Evolutionary conservation across 2,329 filamentous ascomycete species (phyloP), one percentile per base, ranked within the genome.

Genomic region (Phaeoacremonium minimum): DNA sequence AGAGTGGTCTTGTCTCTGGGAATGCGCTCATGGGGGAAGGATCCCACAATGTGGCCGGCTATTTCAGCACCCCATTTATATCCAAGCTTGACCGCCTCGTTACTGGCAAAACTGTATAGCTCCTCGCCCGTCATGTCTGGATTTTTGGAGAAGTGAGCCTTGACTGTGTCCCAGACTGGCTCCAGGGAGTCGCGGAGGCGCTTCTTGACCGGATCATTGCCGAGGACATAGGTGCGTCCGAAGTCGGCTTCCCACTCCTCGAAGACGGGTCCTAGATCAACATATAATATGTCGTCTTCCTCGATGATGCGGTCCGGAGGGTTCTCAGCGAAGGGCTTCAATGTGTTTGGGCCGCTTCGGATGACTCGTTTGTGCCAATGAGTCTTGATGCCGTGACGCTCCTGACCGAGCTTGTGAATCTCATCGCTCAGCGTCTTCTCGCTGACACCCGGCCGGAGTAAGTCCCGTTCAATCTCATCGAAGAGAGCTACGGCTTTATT

Each of bases 301-400:
- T 66, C 44, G 32, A 75, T 64, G 19, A 63, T 49, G 4, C 70
- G 66, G 42, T 73, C 67, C 0, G 69, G 66, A 1, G 69, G 68
- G 45, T 72, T 72, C 4, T 71, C 70, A 4, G 55, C 50, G 37
- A 70, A 74, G 0, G 70, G 69, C 2, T 50, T 41, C 4, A 74
- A 44, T 0, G 70, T 74, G 48, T 75, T 71, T 5, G 66, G 63
- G 1, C 70, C 71, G 42, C 65, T 69, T 7, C 71, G 56, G 20
- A 74, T 58, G 1, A 73, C 60, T 5, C 69, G 62, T 46, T 73
- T 75, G 51, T 75, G 71, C 71, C 71, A 75, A 41, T 74, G 67
- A 3, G 65, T 72, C 13, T 55, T 50, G 9, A 75, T 57, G 13
- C 57, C 58, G 49, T 69, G 56, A n/a, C 61, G 61, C 22, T 62